These are phyloP conservation scores for Luzula sylvatica DNA, from an alignment of 176 grass and related monocot species.

Conservation along the genomic window DNA sequence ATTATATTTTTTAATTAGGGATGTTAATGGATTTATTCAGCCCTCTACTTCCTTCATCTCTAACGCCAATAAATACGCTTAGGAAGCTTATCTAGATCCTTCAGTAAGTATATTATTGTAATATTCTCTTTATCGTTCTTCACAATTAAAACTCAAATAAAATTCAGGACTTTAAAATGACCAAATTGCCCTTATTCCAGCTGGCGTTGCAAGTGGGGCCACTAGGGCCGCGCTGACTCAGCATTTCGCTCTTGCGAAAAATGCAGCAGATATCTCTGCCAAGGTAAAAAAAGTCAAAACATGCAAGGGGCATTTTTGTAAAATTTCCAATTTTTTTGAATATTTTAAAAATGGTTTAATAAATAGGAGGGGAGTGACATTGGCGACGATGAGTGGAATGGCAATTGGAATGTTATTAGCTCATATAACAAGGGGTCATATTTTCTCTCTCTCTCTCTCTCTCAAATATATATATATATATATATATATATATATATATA, in stretches of 20 bases:
- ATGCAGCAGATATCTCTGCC: constrained; percentile 89
- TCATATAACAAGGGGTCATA: constrained; percentile 64
- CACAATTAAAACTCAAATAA: no score
- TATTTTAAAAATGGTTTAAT: no score
- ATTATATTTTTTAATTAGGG: constrained; percentile 41
- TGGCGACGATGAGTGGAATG: constrained; percentile 93
- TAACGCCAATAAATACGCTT: constrained; percentile 77
- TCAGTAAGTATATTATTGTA: constrained; percentile 65
- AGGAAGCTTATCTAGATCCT: constrained; percentile 84
- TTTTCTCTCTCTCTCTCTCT: constrained; percentile 78
- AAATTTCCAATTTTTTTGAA: no score
- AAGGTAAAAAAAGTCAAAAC: no score
- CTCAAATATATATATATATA: no score
- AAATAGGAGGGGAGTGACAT: constrained; percentile 90
- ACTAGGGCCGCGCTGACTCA: constrained; percentile 90
- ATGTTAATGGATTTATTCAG: constrained; percentile 98
- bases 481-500: no score
- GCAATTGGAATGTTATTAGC: constrained; percentile 78
- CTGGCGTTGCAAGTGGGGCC: constrained; percentile 97
- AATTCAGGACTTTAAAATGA: neutral
- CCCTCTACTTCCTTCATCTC: constrained; percentile 88
- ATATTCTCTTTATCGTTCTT: no score
- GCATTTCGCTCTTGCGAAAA: constrained; percentile 88
- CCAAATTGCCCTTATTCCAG: constrained; percentile 21
- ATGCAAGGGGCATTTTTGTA: no score